Conservation (phyloP, 2,329 filamentous ascomycete genomes). For the Penicillium frequentans region DNA sequence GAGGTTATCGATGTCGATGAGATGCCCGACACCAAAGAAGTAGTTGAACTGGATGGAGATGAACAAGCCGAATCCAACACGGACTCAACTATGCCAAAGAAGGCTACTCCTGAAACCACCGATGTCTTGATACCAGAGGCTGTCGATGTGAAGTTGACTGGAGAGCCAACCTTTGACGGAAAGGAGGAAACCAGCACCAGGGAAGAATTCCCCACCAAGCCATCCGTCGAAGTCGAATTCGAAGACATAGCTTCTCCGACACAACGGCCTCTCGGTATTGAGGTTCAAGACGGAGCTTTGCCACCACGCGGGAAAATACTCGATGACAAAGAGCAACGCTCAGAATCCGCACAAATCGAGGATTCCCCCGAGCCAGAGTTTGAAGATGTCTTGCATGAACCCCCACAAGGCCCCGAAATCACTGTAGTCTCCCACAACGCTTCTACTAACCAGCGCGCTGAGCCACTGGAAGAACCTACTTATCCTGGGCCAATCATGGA, state of each 20-base stretch:
- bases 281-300: background rate
- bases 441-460: constrained; percentile 25
- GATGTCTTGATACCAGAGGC: background rate
- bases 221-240: background rate
- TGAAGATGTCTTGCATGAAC: constrained; percentile 49
- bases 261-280: background rate
- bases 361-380: constrained; percentile 51
- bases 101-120: too few relatives aligned
- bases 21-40: constrained; percentile 25
- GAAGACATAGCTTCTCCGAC: background rate
- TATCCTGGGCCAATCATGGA: constrained; percentile 31
- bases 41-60: constrained; percentile 32
- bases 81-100: background rate
- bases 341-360: constrained; percentile 17
- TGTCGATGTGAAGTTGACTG: background rate
- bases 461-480: constrained; percentile 12
- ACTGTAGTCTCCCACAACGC: constrained; percentile 7
- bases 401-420: background rate
- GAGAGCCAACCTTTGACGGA: background rate
- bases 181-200: background rate
- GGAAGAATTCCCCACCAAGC: background rate
- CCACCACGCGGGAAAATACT: background rate
- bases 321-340: background rate
- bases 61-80: background rate
- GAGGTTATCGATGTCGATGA: constrained; percentile 44